Evolutionary conservation across 805 yeast species (phyloP).

Genomic region (Kodamaea kakaduensis): DNA sequence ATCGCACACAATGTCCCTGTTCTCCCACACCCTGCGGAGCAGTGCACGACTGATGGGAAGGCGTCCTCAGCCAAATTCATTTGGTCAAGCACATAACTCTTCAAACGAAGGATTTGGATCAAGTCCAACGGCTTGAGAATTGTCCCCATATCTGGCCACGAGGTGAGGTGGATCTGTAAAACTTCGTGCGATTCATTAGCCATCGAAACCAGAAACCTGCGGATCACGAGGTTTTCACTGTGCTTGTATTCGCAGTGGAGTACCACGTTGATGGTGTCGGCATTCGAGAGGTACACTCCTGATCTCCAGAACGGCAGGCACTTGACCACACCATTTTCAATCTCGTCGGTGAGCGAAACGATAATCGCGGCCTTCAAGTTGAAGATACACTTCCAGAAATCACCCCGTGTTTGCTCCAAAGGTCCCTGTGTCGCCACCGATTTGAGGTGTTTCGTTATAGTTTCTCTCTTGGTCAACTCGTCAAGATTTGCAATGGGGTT

Average conservation of each 20-base stretch:
- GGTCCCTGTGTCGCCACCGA: slow-evolving; percentile 92
- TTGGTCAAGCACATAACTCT: slow-evolving; percentile 16
- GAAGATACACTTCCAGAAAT: slow-evolving; percentile 77
- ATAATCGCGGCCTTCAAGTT: slow-evolving; percentile 63
- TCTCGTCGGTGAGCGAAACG: slow-evolving; percentile 69
- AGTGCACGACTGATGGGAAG: slow-evolving; percentile 48
- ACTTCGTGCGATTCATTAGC: slow-evolving; percentile 37
- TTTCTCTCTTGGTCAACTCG: slow-evolving; percentile 10
- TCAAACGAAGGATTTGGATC: slow-evolving; percentile 40
- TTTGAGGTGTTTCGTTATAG: slow-evolving; percentile 14
- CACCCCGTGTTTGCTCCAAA: slow-evolving; percentile 62
- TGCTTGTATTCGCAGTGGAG: slow-evolving; percentile 2
- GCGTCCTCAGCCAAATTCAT: slow-evolving; percentile 6
- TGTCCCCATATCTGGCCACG: slow-evolving; percentile 84
- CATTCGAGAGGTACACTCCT: slow-evolving; percentile 44
- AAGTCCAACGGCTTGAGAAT: slow-evolving; percentile 55
- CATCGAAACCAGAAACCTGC: slow-evolving; percentile 16
- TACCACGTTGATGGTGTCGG: slow-evolving; percentile 21
- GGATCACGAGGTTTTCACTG: slow-evolving; percentile 12
- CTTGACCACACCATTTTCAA: slow-evolving; percentile 74
- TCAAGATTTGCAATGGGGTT: slow-evolving; percentile 16
- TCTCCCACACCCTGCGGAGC: slow-evolving; percentile 61
- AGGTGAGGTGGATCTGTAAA: slow-evolving; percentile 68
- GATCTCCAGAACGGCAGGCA: slow-evolving; percentile 76
- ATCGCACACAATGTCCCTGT: slow-evolving; percentile 61